Evolutionary conservation across 768 basidiomycete species (phyloP), one percentile per base, ranked within the genome.

Genomic region (Stropharia rugosoannulata): DNA sequence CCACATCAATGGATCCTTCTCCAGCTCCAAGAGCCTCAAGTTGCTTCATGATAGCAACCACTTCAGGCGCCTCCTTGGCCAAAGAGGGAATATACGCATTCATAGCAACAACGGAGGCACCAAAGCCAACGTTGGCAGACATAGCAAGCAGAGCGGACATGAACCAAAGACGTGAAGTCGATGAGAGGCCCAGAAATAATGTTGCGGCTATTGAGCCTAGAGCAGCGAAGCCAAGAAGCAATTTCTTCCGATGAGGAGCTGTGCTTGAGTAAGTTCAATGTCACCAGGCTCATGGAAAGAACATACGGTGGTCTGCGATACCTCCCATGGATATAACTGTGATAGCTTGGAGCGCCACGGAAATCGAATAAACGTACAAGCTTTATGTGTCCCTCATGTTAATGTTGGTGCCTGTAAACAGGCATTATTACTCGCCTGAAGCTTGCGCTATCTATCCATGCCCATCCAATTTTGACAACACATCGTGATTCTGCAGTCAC

Each of bases 251-350:
- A 62, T 85, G 84, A 2, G 81, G 88, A 75, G 76, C 69, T 75
- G 52, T 35, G 22, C 56, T 40, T 41, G 39, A 27, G 46, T 41
- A 36, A 59, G 10, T 38, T 27, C 13, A 22, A 19, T 5, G 41
- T 13, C 5, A 13, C 16, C 13, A 41, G 18, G 16, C 10, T 9
- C 15, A n/a, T 27, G 19, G 29, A 49, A 19, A 35, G 40, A 41
- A 77, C 90, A 56, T 62, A 95, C 94, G 86, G 59, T 90, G 84
- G 71, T 98, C 93, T 1, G 95, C 96, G 53, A 96, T 86, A 13
- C 85, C 85, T 6, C 93, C 93, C 80, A 97, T 90, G 5, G 95
- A 95, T 53, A 99, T 94, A 38, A 99, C 94, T 0, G 89, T 92
- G n/a, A 98, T 64, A 0, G 95, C 95, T 67, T 98, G 95, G 0